Base-by-base conservation (phyloP, 192 early-diverging fungal species). In the Gryganskiella cystojenkinii region DNA sequence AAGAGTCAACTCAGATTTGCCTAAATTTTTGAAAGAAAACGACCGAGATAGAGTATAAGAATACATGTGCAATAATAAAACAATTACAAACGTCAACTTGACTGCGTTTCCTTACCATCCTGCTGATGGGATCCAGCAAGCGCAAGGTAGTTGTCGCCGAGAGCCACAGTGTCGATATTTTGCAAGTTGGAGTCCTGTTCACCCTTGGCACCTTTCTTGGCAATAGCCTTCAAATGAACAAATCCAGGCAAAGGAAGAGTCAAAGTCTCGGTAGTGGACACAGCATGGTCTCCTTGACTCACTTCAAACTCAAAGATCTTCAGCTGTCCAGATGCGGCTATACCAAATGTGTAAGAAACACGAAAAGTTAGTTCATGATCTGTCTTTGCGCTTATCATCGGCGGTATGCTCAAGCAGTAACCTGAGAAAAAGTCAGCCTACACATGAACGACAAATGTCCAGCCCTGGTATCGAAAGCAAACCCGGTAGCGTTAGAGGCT, bases 81-180 rank as follows among this genome's bases (percentile, higher is more conserved):
- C 58, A 54, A 11, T 56, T 57, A 27, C 62, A 53, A 22, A 68
- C 25, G 15, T 64, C 57, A 13, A 37, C 20, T 37, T 19, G 37
- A 13, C 37, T 40, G n/a, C 37, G 13, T 22, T 3, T 22, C 55
- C 71, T 14, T 69, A 78, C 74, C 74, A 47, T 62, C 44, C 19
- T 13, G 27, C 30, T 69, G 52, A 33, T 64, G 74, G 15, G 40
- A 64, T 34, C 74, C 74, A 34, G 83, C 71, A 65, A 86, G 49
- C 15, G 83, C 85, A 7, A 86, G 75, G 67, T 83, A 86, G 50
- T 71, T 82, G 34, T 84, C 81, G 14, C 81, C 70, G 2, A 86
- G 49, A 24, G 72, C 61, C 14, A 81, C 52, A 10, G 80, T 65
- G 25, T 78, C 81, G 1, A 69, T 55, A 42, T 47, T 50, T 22